These are phyloP conservation scores for Pleoardoris graminearum DNA, from an alignment of 2,329 filamentous ascomycete species.

Conservation along the genomic window DNA sequence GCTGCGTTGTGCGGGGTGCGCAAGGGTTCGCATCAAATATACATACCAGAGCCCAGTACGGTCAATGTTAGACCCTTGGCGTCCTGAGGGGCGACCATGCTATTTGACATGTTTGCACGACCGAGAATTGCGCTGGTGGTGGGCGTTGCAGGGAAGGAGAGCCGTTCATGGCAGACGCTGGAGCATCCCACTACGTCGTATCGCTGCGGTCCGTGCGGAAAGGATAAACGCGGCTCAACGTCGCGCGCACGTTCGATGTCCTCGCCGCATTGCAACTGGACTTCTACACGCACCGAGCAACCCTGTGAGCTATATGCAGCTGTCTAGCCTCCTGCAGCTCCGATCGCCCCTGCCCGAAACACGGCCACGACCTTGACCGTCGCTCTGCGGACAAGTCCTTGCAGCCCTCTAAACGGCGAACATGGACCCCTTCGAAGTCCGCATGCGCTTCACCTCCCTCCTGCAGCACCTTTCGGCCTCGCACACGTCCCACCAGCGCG, in stretches of 20 bases:
- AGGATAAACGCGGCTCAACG: conserved; percentile 2
- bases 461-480: conserved; percentile 91
- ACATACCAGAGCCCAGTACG: conserved; percentile 78
- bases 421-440: conserved; percentile 96
- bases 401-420: neutral
- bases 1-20: conserved; percentile 11
- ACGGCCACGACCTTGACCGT: too few species aligned
- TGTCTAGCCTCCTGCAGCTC: too few species aligned
- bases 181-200: neutral
- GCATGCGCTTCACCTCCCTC: conserved; percentile 92
- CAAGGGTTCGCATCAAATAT: conserved; percentile 34
- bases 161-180: neutral
- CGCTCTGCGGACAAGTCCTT: neutral
- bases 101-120: conserved; percentile 5
- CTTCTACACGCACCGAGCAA: too few species aligned
- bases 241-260: neutral
- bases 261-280: conserved; percentile 4
- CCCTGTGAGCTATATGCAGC: neutral
- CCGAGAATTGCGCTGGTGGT: neutral
- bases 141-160: neutral
- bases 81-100: conserved; percentile 38
- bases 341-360: neutral
- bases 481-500: conserved; percentile 68
- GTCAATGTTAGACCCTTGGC: conserved; percentile 67
- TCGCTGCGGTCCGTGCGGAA: conserved; percentile 3